phyloP scores from a whole-genome alignment of 306 rosid genomes.

The Comarum palustre region DNA sequence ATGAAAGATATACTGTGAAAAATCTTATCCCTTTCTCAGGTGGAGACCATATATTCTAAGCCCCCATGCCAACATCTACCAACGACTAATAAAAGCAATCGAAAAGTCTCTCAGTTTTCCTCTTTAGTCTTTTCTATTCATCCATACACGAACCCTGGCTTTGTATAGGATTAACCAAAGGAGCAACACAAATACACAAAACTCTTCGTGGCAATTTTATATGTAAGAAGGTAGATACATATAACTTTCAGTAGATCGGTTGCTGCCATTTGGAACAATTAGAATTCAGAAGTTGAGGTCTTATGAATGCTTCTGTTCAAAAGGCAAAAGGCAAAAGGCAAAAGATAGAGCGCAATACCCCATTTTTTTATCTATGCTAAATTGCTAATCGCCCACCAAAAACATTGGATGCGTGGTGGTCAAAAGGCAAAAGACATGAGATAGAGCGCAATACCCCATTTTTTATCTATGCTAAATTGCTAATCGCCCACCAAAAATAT shows the following conservation, averaged over 20 bases:
- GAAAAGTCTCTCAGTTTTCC: conserved; percentile 12
- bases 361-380: conserved; percentile 6
- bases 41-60: conserved; percentile 37
- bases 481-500: conserved; percentile 14
- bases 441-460: conserved; percentile 61
- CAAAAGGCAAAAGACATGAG: conserved; percentile 42
- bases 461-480: conserved; percentile 11
- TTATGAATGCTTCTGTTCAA: conserved; percentile 40
- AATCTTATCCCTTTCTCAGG: conserved; percentile 38
- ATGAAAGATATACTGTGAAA: conserved; percentile 24
- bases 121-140: conserved; percentile 12
- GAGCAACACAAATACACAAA: conserved; percentile 10
- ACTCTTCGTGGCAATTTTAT: conserved; percentile 3
- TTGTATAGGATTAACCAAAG: conserved; percentile 15
- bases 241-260: conserved; percentile 31
- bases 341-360: conserved; percentile 70
- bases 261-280: conserved; percentile 36
- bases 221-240: conserved; percentile 30
- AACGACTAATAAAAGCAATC: conserved; percentile 21
- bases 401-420: conserved; percentile 25
- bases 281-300: neutral
- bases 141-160: neutral
- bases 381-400: conserved; percentile 13
- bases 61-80: conserved; percentile 30
- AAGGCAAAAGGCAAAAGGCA: conserved; percentile 38